Base-by-base conservation (phyloP, 1,284 basidiomycete genomes). In the Trichosporon faecale region DNA sequence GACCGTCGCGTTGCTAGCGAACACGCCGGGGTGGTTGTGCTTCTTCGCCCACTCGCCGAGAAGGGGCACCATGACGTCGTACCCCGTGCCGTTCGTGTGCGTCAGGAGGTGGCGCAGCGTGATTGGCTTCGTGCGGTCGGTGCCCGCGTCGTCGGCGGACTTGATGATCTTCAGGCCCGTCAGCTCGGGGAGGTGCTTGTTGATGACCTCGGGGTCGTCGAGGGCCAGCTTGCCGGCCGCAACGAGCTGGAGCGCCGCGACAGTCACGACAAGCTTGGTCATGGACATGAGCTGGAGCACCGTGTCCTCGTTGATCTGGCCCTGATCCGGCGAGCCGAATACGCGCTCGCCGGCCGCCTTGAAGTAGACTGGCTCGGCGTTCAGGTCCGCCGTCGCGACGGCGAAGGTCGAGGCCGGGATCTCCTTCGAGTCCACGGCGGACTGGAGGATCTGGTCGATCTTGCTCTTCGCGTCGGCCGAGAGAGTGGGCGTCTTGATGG, bases 51-150 rank as follows among this genome's bases (percentile, higher is more conserved):
- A 71, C 37, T 68, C 60, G 61, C 61, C 67, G 1, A 71, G 67
- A 0, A 71, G 35, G 7, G 67, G 67, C 12, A 60, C 61, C 65
- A 68, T 68, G 65, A 71, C 21, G 40, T 60, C 65, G 65, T 71
- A 71, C n/a, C 65, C 67, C 8, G 61, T 64, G n/a, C 70, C 70
- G 35, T 40, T 44, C 8, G 71, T 72, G 71, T 82, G 80, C 21
- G 72, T 76, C 52, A 80, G 69, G 23, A 82, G 73, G 76, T 78
- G 76, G 52, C 78, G 72, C 57, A 80, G 64, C 0, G 80, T 80
- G 65, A 79, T 74, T 27, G 72, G 75, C 33, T 75, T 76, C 46
- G 72, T 74, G 9, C 76, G 73, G 68, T 75, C 68, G 8, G 75
- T 57, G 65, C 75, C 73, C 12, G 73, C 75, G 35, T 79, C 69